phyloP scores from a whole-genome alignment of 306 rosid genomes.

The Leucaena leucocephala region DNA sequence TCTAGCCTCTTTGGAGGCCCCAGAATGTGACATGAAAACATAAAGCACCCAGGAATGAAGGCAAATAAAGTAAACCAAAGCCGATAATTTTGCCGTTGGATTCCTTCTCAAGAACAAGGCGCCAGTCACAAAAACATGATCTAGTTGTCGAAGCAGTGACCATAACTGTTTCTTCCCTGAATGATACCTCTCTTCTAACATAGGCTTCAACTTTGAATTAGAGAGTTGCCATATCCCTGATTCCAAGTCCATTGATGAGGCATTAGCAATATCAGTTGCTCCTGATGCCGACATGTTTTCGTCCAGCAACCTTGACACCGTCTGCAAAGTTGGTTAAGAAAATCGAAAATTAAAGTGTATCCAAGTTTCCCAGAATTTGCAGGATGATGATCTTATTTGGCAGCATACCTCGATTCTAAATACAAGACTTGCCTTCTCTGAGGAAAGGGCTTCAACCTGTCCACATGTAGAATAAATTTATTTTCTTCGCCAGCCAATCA shows the following conservation, averaged over 20 bases:
- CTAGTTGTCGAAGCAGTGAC: slow-evolving; percentile 75
- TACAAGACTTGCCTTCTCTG: slow-evolving; percentile 82
- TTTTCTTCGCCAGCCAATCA: neutral
- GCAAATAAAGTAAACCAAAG: slow-evolving; percentile 74
- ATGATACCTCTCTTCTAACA: slow-evolving; percentile 67
- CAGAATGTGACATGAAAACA: slow-evolving; percentile 72
- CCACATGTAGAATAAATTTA: slow-evolving; percentile 33
- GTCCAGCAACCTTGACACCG: slow-evolving; percentile 74
- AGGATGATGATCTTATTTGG: slow-evolving; percentile 14
- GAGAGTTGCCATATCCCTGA: slow-evolving; percentile 71
- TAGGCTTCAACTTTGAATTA: slow-evolving; percentile 65
- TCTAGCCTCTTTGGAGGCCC: slow-evolving; percentile 59
- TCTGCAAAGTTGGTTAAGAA: slow-evolving; percentile 49
- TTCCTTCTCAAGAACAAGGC: slow-evolving; percentile 77
- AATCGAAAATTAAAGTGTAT: slow-evolving; percentile 17
- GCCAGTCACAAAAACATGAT: slow-evolving; percentile 74
- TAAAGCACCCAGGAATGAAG: slow-evolving; percentile 96
- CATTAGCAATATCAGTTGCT: slow-evolving; percentile 37
- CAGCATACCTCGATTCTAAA: slow-evolving; percentile 85
- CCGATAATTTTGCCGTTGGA: slow-evolving; percentile 73
- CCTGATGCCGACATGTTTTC: slow-evolving; percentile 52
- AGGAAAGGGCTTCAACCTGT: slow-evolving; percentile 96
- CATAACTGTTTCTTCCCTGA: slow-evolving; percentile 81
- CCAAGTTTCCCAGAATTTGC: slow-evolving; percentile 16
- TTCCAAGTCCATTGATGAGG: slow-evolving; percentile 73